Evolutionary conservation across 108 stramenopile species (phyloP), one percentile per base, ranked within the genome.

Genomic region (Cyclostephanos invisitatus): DNA sequence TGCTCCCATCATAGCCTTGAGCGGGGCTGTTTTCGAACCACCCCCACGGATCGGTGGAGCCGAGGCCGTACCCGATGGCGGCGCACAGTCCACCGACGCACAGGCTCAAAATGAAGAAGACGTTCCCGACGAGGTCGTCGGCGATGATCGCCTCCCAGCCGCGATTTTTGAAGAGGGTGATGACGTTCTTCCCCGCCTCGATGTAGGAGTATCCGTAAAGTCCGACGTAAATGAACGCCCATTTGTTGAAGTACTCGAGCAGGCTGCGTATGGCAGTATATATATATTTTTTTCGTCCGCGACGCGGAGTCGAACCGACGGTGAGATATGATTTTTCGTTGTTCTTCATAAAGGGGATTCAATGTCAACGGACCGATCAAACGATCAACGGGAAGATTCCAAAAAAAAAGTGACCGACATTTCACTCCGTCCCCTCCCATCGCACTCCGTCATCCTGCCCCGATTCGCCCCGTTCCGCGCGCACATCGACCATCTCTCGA

Each of bases 131-230:
- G 74, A 95, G 80, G 81, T 95, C 94, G 57, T 96, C 96, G 14
- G 91, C 93, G 80, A 96, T 94, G 69, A 96, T 85, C 9, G 91
- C 90, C 62, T 91, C 92, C 96, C 93, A 95, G 20, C 96, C 96
- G 28, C 95, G 88, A 69, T 87, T 83, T 66, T 79, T 80, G 80
- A 98, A 98, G 21, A 98, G 78, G 18, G 68, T 68, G 27, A 93
- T 71, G 27, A 95, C 96, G 47, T 82, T 83, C 73, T 89, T 89
- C 58, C 93, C 96, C 25, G 93, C 88, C 69, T 92, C 86, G 15
- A 89, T 48, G 81, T 92, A 97, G 14, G 73, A 46, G 68, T 86
- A 89, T 49, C 91, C 94, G 55, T 96, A 94, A 0, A 97, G 63
- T 10, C 91, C 96, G 36, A 91, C 92, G 54, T 94, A 94, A 15